These are phyloP conservation scores for Apophysomyces elegans DNA, from an alignment of 371 early-diverging fungal genomes.

Conservation along the genomic window DNA sequence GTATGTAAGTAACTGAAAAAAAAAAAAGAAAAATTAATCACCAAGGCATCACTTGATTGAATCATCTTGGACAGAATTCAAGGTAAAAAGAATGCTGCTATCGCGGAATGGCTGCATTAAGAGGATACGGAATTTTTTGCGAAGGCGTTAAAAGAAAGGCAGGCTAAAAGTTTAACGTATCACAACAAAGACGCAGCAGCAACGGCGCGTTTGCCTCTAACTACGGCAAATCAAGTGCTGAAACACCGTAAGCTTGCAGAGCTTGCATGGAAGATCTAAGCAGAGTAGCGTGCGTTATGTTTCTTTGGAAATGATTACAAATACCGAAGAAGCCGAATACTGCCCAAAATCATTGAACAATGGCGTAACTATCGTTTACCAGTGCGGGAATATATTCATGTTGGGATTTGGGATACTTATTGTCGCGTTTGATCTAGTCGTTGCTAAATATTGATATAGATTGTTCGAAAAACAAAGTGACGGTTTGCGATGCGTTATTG, in stretches of 20 bases:
- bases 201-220: conserved; percentile 7
- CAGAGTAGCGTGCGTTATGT: conserved; percentile 22
- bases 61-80: conserved; percentile 13
- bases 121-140: conserved; percentile 28
- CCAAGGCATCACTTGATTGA: neutral
- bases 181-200: neutral
- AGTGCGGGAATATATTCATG: conserved; percentile 25
- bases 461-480: conserved; percentile 26
- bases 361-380: conserved; percentile 45
- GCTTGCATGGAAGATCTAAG: conserved; percentile 17
- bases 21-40: neutral
- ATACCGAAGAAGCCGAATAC: conserved; percentile 21
- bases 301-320: conserved; percentile 16
- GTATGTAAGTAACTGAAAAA: conserved; percentile 14
- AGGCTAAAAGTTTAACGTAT: no score
- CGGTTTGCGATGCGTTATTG: conserved; percentile 18
- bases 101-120: conserved; percentile 24
- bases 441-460: conserved; percentile 41
- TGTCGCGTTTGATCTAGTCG: conserved; percentile 40
- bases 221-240: conserved; percentile 15
- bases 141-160: neutral
- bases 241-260: conserved; percentile 21
- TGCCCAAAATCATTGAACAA: conserved; percentile 39
- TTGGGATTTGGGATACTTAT: conserved; percentile 28
- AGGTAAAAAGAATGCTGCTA: conserved; percentile 19